These are phyloP conservation scores for Melanogaster broomeanus DNA, from an alignment of 768 basidiomycete genomes.

Conservation along the genomic window DNA sequence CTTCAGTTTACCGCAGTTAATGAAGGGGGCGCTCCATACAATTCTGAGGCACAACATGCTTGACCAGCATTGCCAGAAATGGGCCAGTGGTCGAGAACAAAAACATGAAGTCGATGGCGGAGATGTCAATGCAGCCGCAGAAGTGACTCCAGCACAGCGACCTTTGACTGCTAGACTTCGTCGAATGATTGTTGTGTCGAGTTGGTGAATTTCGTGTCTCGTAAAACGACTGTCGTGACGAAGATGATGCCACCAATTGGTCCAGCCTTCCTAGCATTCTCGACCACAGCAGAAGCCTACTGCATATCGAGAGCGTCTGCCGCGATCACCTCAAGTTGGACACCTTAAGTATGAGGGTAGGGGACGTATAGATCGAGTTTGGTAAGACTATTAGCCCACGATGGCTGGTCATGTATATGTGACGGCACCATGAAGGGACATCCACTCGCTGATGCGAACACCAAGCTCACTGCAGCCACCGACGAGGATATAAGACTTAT, in stretches of 20 bases:
- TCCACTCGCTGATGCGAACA: slow-evolving; percentile 34
- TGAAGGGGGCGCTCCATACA: slow-evolving; percentile 8
- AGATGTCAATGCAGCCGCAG: slow-evolving; percentile 14
- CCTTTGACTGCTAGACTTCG: slow-evolving; percentile 24
- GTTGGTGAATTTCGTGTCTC: slow-evolving; percentile 34
- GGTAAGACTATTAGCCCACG: slow-evolving; percentile 16
- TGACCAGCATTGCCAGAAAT: slow-evolving; percentile 31
- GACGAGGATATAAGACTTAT: slow-evolving; percentile 22
- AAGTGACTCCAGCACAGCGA: slow-evolving; percentile 17
- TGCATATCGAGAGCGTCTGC: slow-evolving; percentile 23
- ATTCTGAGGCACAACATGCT: slow-evolving; percentile 24
- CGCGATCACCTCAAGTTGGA: slow-evolving; percentile 29
- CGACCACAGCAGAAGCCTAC: slow-evolving; percentile 25
- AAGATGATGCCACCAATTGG: slow-evolving; percentile 35
- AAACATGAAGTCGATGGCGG: slow-evolving; percentile 31
- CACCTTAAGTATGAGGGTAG: slow-evolving; percentile 21
- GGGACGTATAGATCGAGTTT: slow-evolving; percentile 30
- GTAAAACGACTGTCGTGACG: slow-evolving; percentile 37
- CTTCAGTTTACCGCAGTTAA: background rate
- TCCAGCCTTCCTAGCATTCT: slow-evolving; percentile 20
- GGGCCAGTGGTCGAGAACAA: slow-evolving; percentile 37
- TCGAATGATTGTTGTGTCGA: slow-evolving; percentile 34
- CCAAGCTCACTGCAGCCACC: slow-evolving; percentile 25
- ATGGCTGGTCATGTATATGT: slow-evolving; percentile 32
- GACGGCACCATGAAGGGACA: slow-evolving; percentile 34